Conservation (phyloP, 2,329 filamentous ascomycete species). For the Colletotrichum gloeosporioides region DNA sequence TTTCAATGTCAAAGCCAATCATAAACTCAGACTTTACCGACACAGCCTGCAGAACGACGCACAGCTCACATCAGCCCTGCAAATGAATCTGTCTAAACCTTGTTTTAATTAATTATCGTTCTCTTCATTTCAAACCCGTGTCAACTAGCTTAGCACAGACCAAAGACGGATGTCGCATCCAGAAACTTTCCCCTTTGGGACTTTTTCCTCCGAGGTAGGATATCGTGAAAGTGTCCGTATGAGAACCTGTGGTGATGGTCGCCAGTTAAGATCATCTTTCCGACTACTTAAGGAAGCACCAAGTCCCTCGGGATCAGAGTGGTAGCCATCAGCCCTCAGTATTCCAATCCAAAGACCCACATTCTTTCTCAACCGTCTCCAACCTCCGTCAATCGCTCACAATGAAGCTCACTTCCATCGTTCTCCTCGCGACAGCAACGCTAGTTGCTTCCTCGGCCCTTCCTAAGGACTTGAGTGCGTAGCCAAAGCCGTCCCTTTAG, state of each 20-base stretch:
- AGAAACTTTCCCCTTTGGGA: not conserved
- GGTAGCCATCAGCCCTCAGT: not conserved
- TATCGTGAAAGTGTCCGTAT: not conserved
- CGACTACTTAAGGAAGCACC: not conserved
- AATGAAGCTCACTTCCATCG: not conserved
- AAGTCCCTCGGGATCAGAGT: not conserved
- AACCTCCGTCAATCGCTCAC: not conserved
- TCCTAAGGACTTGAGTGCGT: not conserved
- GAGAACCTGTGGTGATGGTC: accelerated
- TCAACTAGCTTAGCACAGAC: not conserved
- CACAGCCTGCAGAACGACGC: not conserved
- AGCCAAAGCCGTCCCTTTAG: not conserved
- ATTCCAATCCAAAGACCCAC: not conserved
- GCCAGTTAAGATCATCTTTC: accelerated
- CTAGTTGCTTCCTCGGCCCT: not conserved
- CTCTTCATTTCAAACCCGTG: not conserved
- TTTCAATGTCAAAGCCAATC: not conserved
- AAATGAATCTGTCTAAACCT: not conserved
- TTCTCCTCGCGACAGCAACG: not conserved
- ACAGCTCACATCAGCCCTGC: not conserved
- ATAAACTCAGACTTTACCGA: not conserved
- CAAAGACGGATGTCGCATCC: not conserved
- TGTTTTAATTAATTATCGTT: not conserved
- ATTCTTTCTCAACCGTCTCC: not conserved
- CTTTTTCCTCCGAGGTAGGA: too few relatives aligned